A percentile compares a stretch with the other conserved stretches of the same genome.
These are phyloP conservation scores for Mariannaea sp. DNA, from an alignment of 2,329 filamentous ascomycete genomes.

Conservation along the genomic window DNA sequence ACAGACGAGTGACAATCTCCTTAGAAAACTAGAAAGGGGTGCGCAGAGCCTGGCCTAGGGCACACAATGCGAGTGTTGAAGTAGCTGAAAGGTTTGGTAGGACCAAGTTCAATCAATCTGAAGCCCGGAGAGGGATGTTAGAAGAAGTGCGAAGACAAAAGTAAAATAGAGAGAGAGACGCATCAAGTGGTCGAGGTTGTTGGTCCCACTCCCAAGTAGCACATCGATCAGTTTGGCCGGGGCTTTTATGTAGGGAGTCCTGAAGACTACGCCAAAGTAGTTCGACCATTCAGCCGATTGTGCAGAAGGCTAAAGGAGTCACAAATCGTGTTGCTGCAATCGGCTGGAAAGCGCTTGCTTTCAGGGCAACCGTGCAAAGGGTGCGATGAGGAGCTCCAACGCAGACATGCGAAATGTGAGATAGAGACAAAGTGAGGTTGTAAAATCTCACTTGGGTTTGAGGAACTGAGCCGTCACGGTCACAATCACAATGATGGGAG, in stretches of 20 bases:
- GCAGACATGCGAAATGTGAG: not conserved
- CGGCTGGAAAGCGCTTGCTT: constrained; percentile 3
- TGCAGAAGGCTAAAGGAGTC: not conserved
- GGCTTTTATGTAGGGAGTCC: not conserved
- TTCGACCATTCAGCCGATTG: not conserved
- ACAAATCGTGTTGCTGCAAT: not conserved
- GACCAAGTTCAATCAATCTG: constrained; percentile 30
- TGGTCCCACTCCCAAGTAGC: not conserved
- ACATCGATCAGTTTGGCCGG: not conserved
- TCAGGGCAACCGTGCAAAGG: not conserved
- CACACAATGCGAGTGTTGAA: constrained; percentile 26
- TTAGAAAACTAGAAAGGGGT: constrained; percentile 19
- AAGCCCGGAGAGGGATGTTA: constrained; percentile 30
- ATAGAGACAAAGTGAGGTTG: not conserved
- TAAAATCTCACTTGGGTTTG: constrained; percentile 13
- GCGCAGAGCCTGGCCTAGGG: too few species aligned
- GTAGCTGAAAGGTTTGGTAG: constrained; percentile 30
- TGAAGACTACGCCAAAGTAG: not conserved
- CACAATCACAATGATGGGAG: constrained; percentile 21
- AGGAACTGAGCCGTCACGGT: constrained; percentile 18
- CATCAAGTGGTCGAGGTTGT: not conserved
- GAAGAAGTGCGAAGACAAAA: constrained; percentile 23
- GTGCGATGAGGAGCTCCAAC: not conserved
- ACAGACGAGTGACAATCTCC: constrained; percentile 17
- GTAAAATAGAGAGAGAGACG: not conserved